phyloP scores from a whole-genome alignment of 306 rosid species.

The Gynostemma pentaphyllum region DNA sequence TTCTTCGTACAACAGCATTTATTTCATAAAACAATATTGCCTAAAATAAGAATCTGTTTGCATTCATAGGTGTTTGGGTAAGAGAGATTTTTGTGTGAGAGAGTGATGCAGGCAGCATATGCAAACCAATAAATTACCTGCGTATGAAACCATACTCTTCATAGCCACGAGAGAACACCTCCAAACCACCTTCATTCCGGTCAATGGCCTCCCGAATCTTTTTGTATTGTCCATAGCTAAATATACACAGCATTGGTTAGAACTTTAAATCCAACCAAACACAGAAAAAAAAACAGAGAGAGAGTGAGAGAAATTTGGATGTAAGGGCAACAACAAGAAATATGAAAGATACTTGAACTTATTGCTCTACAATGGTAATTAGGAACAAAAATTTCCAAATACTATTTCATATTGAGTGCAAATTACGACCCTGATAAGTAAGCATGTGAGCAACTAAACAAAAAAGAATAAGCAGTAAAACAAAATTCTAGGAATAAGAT shows the following conservation, averaged over 20 bases:
- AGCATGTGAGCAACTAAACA: background rate
- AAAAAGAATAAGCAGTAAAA: background rate
- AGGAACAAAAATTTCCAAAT: background rate
- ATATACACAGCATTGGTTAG: constrained; percentile 15
- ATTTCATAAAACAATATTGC: background rate
- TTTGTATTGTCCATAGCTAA: constrained; percentile 69
- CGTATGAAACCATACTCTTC: constrained; percentile 82
- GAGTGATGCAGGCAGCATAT: background rate
- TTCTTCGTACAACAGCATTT: background rate
- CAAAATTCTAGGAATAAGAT: background rate
- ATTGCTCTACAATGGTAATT: background rate
- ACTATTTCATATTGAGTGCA: background rate
- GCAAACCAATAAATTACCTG: constrained; percentile 39
- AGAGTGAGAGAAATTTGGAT: background rate
- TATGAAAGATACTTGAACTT: background rate
- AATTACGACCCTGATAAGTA: background rate
- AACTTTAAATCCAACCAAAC: background rate
- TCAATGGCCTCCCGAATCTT: constrained; percentile 61
- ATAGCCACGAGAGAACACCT: constrained; percentile 89
- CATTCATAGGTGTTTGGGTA: background rate
- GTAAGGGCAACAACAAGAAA: background rate
- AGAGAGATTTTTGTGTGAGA: no score
- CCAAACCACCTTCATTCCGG: constrained; percentile 89
- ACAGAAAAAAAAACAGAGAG: background rate
- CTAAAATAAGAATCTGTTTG: background rate